These are phyloP conservation scores for Nicotiana knightiana DNA, from an alignment of 257 asterid species.

Conservation along the genomic window DNA sequence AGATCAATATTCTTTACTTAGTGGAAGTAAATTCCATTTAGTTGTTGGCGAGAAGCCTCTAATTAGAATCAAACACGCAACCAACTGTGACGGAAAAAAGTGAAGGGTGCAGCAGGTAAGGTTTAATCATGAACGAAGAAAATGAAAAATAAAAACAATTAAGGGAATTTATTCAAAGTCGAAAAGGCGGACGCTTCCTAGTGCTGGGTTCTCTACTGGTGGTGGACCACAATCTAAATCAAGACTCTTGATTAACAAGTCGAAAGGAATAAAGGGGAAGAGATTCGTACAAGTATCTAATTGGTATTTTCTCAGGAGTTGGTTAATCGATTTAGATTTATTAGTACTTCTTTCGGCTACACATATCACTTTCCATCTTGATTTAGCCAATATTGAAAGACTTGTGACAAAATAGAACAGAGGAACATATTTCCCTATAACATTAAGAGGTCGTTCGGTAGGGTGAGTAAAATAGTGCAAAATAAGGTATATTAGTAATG, in stretches of 20 bases:
- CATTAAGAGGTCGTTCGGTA: no score
- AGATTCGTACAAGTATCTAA: not conserved
- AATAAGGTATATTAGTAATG: no score
- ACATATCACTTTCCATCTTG: no score
- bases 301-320: not conserved
- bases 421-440: no score
- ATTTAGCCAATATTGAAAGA: no score
- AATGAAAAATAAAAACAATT: no score
- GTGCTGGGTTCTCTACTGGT: not conserved
- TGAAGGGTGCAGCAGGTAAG: not conserved
- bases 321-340: not conserved
- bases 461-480: no score
- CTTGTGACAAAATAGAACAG: no score
- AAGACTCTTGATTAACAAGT: not conserved
- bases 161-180: not conserved
- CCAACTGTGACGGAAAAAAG: not conserved
- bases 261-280: not conserved
- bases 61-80: not conserved
- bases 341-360: not conserved
- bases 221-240: not conserved
- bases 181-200: not conserved
- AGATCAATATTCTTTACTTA: not conserved
- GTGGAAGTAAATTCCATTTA: not conserved
- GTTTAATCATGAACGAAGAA: not conserved
- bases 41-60: not conserved